These are phyloP conservation scores for Cyberlindnera euphorbiae DNA, from an alignment of 805 yeast species.

Conservation along the genomic window DNA sequence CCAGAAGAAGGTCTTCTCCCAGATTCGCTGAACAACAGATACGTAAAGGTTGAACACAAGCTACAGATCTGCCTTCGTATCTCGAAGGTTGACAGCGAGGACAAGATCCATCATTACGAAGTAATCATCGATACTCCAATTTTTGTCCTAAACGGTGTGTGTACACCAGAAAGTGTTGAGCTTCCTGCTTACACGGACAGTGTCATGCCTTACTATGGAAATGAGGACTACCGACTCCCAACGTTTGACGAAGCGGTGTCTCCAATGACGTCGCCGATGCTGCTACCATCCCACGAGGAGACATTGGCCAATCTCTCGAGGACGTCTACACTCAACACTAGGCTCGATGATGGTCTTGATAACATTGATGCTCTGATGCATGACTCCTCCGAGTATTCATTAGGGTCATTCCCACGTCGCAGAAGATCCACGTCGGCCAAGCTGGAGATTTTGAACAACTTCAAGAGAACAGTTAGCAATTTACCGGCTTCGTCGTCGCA, in stretches of 20 bases:
- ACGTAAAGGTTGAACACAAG: conserved; percentile 60
- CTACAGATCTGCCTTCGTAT: conserved; percentile 67
- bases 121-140: conserved; percentile 79
- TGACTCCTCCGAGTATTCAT: conserved; percentile 3
- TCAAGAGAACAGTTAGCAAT: conserved; percentile 10
- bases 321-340: conserved; percentile 16
- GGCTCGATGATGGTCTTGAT: conserved; percentile 8
- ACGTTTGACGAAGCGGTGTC: conserved; percentile 64
- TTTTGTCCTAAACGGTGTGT: conserved; percentile 41
- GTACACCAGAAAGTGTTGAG: conserved; percentile 33
- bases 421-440: conserved; percentile 7
- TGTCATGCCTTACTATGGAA: conserved; percentile 4
- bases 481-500: conserved; percentile 1
- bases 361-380: conserved; percentile 22
- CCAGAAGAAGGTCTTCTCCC: conserved; percentile 32
- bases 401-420: conserved; percentile 3
- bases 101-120: conserved; percentile 67
- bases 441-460: conserved; percentile 12
- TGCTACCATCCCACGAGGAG: conserved; percentile 17
- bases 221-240: conserved; percentile 38
- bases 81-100: conserved; percentile 51
- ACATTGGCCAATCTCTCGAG: conserved; percentile 18
- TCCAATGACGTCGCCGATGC: conserved; percentile 31
- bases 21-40: conserved; percentile 55
- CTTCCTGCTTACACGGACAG: conserved; percentile 32